phyloP scores from a whole-genome alignment of 2,329 filamentous ascomycete species.

The Penicillium sp. region DNA sequence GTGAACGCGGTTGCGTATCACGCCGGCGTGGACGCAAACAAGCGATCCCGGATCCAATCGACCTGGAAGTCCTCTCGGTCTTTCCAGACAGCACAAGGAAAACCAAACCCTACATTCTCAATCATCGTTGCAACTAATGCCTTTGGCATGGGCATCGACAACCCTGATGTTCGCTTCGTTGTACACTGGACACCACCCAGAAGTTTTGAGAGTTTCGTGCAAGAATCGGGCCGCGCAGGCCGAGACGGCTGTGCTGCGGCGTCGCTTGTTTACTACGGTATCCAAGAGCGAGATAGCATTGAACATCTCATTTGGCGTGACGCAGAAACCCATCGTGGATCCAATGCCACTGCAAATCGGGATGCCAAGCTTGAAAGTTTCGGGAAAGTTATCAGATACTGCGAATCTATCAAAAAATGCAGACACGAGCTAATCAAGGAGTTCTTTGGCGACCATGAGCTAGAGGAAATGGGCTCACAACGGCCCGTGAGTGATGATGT shows the following conservation, averaged over 20 bases:
- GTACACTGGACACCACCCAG: constrained; percentile 93
- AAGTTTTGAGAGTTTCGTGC: constrained; percentile 93
- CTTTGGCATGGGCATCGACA: constrained; percentile 98
- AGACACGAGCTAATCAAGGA: constrained; percentile 73
- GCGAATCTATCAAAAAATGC: constrained; percentile 73
- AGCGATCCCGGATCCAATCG: constrained; percentile 59
- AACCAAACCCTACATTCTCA: constrained; percentile 68
- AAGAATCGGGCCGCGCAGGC: constrained; percentile 89
- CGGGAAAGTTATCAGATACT: constrained; percentile 73
- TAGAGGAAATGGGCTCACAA: constrained; percentile 35
- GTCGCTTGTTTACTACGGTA: constrained; percentile 88
- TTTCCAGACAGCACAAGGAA: constrained; percentile 10
- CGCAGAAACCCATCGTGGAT: constrained; percentile 38
- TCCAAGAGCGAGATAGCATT: constrained; percentile 79
- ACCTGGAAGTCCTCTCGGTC: constrained; percentile 39
- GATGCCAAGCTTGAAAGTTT: constrained; percentile 62
- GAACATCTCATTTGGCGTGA: constrained; percentile 39
- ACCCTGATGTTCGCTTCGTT: constrained; percentile 90
- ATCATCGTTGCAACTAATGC: constrained; percentile 94
- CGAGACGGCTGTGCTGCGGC: constrained; percentile 84
- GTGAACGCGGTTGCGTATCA: constrained; percentile 52
- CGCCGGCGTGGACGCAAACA: constrained; percentile 70
- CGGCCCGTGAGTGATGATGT: constrained; percentile 4
- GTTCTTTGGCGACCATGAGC: constrained; percentile 71
- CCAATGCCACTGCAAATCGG: constrained; percentile 35